Percentiles rank a stretch among this genome's conserved stretches.
These are phyloP conservation scores for Ramalina peruviana DNA, from an alignment of 495 filamentous ascomycete species.

Conservation along the genomic window DNA sequence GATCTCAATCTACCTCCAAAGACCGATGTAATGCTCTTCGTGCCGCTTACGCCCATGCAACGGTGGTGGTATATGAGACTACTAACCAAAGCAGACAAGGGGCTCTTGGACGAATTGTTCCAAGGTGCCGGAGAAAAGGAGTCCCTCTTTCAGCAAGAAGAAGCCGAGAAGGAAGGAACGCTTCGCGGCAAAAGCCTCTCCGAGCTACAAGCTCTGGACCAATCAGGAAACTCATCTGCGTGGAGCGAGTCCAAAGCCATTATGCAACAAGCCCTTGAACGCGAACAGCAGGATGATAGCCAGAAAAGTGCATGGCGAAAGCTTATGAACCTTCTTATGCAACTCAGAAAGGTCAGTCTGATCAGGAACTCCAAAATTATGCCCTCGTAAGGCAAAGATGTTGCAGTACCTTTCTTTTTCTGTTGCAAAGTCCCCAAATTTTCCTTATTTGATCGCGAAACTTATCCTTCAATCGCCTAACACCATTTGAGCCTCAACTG, in stretches of 20 bases:
- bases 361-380: too few species aligned
- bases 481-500: not conserved
- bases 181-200: constrained; percentile 12
- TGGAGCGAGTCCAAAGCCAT: constrained; percentile 36
- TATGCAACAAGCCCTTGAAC: constrained; percentile 30
- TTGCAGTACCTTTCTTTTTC: constrained; percentile 10
- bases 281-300: constrained; percentile 22
- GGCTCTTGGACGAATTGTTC: constrained; percentile 40
- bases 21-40: constrained; percentile 43
- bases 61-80: constrained; percentile 46
- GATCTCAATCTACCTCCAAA: constrained; percentile 46
- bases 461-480: too few species aligned
- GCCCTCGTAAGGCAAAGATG: too few species aligned
- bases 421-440: not conserved
- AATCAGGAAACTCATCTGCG: constrained; percentile 10
- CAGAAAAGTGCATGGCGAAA: constrained; percentile 34
- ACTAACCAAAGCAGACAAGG: constrained; percentile 41
- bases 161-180: constrained; percentile 9
- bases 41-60: constrained; percentile 49
- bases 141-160: constrained; percentile 20
- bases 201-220: constrained; percentile 11
- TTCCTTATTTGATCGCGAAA: too few species aligned
- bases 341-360: constrained; percentile 35
- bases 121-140: constrained; percentile 33
- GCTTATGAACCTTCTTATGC: constrained; percentile 51